These are phyloP conservation scores for Rhynchosporium graminicola DNA, from an alignment of 2,329 filamentous ascomycete species.

Conservation along the genomic window DNA sequence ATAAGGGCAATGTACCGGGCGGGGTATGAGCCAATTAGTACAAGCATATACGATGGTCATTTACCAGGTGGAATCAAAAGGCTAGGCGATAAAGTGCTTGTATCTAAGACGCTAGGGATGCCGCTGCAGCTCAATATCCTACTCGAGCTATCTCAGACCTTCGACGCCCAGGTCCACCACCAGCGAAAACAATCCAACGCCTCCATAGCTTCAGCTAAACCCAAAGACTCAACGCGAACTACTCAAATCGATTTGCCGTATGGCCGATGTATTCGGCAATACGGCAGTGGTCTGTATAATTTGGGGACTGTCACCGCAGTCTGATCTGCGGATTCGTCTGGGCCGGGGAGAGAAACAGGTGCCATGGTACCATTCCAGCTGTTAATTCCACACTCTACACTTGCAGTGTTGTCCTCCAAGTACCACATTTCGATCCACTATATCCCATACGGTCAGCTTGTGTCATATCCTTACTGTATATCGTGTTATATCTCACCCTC, in stretches of 20 bases:
- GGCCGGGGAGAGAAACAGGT: not conserved
- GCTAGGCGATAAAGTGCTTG: not conserved
- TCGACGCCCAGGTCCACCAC: too few species aligned
- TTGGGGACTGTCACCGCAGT: not conserved
- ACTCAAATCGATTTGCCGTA: too few species aligned
- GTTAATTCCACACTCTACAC: not conserved
- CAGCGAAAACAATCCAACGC: not conserved
- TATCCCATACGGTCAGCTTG: not conserved
- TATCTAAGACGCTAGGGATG: not conserved
- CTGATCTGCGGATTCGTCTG: not conserved
- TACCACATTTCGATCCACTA: slow-evolving; percentile 14
- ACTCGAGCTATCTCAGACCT: too few species aligned
- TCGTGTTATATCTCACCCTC: not conserved
- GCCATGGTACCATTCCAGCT: slow-evolving; percentile 13
- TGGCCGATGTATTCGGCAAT: too few species aligned
- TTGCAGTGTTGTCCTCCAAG: slow-evolving; percentile 8
- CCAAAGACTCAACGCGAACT: too few species aligned
- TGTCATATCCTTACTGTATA: not conserved
- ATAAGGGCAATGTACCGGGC: too few species aligned
- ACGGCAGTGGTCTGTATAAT: not conserved
- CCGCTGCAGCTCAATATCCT: not conserved
- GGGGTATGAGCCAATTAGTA: too few species aligned
- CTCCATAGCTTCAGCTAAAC: too few species aligned
- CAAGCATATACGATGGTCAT: too few species aligned
- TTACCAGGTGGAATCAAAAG: too few species aligned